These are phyloP conservation scores for Rhodotorula sp. DNA, from an alignment of 1,284 basidiomycete genomes.

Conservation along the genomic window DNA sequence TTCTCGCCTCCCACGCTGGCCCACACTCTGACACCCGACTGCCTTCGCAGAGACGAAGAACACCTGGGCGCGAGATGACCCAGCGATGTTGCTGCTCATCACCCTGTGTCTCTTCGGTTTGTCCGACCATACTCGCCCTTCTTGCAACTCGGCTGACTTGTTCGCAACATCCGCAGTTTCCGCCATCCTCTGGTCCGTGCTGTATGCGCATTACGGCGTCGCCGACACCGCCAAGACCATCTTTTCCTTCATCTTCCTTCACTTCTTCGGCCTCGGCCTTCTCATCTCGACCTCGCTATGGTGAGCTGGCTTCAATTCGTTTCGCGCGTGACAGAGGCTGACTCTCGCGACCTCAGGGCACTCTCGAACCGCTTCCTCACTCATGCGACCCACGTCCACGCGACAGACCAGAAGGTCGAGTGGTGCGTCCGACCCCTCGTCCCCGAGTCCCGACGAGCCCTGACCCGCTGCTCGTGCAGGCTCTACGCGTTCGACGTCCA, in stretches of 20 bases:
- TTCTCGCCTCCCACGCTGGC: not conserved
- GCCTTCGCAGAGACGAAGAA: constrained; percentile 83
- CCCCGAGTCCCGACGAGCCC: not conserved
- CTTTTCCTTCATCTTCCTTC: constrained; percentile 77
- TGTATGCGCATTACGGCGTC: constrained; percentile 65
- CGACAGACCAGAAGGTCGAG: constrained; percentile 48
- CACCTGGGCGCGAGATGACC: constrained; percentile 93
- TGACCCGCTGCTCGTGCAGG: constrained; percentile 49
- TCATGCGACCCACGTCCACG: constrained; percentile 46
- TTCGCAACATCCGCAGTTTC: constrained; percentile 57
- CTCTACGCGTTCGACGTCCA: constrained; percentile 93
- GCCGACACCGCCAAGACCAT: constrained; percentile 62
- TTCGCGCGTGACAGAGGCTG: not conserved
- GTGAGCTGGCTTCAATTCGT: constrained; percentile 52
- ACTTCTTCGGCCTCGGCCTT: constrained; percentile 75
- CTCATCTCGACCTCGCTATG: constrained; percentile 74
- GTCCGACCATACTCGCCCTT: not conserved
- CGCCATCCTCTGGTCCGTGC: constrained; percentile 77
- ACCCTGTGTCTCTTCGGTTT: constrained; percentile 69
- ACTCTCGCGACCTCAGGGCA: constrained; percentile 8
- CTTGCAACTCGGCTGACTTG: not conserved
- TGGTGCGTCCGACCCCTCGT: constrained; percentile 35
- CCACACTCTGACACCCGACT: not conserved
- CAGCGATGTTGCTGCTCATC: constrained; percentile 83
- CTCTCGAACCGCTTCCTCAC: constrained; percentile 46